Conservation (phyloP, 768 basidiomycete species). For the Rhizopogon salebrosus region DNA sequence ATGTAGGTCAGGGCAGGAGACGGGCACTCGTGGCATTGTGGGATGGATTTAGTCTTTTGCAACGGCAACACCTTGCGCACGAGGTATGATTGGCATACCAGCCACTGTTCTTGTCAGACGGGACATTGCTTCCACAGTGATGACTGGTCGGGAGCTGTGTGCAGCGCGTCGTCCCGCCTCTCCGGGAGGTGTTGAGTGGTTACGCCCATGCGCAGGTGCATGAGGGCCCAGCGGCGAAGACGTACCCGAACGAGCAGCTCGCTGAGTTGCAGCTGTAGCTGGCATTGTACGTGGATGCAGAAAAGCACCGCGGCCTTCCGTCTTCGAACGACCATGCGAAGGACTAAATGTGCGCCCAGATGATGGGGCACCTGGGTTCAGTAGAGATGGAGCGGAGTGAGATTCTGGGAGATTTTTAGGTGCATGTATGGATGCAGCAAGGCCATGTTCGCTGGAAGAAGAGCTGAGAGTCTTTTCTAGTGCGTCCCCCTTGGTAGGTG, state of each 20-base stretch:
- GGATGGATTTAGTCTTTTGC: slow-evolving; percentile 19
- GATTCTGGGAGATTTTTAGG: slow-evolving; percentile 35
- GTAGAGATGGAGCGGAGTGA: slow-evolving; percentile 29
- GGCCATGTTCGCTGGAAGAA: slow-evolving; percentile 29
- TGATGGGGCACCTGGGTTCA: slow-evolving; percentile 23
- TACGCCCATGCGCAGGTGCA: slow-evolving; percentile 40
- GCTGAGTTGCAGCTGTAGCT: slow-evolving; percentile 16
- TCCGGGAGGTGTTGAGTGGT: slow-evolving; percentile 61
- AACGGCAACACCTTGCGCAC: slow-evolving; percentile 20
- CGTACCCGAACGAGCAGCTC: slow-evolving; percentile 39
- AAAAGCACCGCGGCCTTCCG: slow-evolving; percentile 41
- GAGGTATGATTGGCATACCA: slow-evolving; percentile 20
- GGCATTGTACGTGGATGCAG: slow-evolving; percentile 25
- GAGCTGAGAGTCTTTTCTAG: slow-evolving; percentile 12
- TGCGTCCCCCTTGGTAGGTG: slow-evolving; percentile 11
- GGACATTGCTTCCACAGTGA: slow-evolving; percentile 69
- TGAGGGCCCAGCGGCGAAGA: slow-evolving; percentile 38
- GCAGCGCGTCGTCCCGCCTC: slow-evolving; percentile 33
- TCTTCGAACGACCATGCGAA: slow-evolving; percentile 52
- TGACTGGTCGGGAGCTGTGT: slow-evolving; percentile 56
- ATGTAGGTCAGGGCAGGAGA: slow-evolving; percentile 8
- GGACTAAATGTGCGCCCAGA: slow-evolving; percentile 26
- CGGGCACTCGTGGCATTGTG: slow-evolving; percentile 4
- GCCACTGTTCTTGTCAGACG: slow-evolving; percentile 61
- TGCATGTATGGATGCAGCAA: slow-evolving; percentile 55